Percentiles rank a stretch among this genome's conserved stretches.
phyloP scores from a whole-genome alignment of 768 basidiomycete genomes.

The Austroboletus eburneus region DNA sequence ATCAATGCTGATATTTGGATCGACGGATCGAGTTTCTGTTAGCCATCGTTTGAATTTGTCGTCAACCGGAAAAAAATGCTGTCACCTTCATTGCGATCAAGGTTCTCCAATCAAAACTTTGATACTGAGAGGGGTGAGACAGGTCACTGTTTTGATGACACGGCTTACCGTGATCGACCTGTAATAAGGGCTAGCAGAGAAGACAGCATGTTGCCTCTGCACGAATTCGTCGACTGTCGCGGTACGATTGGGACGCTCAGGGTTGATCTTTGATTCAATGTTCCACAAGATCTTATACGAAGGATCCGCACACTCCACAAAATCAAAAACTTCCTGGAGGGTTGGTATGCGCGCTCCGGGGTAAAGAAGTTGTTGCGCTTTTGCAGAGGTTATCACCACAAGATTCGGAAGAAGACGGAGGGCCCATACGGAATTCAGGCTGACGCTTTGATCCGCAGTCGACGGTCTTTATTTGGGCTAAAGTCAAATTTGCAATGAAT shows the following conservation, averaged over 20 bases:
- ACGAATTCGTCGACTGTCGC: conserved; percentile 58
- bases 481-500: conserved; percentile 68
- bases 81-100: conserved; percentile 65
- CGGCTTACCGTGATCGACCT: conserved; percentile 56
- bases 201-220: conserved; percentile 52
- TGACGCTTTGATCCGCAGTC: conserved; percentile 75
- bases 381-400: background rate
- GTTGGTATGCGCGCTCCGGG: conserved; percentile 72
- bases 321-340: conserved; percentile 68
- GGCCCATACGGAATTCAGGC: conserved; percentile 50
- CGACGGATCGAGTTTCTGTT: conserved; percentile 50
- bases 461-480: conserved; percentile 74
- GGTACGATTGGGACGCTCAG: conserved; percentile 50
- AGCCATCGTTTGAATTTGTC: conserved; percentile 1
- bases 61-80: background rate
- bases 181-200: conserved; percentile 57
- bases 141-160: background rate
- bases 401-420: background rate
- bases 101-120: conserved; percentile 83
- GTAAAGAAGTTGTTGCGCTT: conserved; percentile 62
- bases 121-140: conserved; percentile 44
- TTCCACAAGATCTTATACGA: conserved; percentile 62
- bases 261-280: conserved; percentile 74
- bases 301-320: conserved; percentile 70
- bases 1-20: conserved; percentile 63